Percentiles rank a stretch among this genome's conserved stretches.
Conservation (phyloP, 495 filamentous ascomycete species). For the Amphirosellinia nigrospora region DNA sequence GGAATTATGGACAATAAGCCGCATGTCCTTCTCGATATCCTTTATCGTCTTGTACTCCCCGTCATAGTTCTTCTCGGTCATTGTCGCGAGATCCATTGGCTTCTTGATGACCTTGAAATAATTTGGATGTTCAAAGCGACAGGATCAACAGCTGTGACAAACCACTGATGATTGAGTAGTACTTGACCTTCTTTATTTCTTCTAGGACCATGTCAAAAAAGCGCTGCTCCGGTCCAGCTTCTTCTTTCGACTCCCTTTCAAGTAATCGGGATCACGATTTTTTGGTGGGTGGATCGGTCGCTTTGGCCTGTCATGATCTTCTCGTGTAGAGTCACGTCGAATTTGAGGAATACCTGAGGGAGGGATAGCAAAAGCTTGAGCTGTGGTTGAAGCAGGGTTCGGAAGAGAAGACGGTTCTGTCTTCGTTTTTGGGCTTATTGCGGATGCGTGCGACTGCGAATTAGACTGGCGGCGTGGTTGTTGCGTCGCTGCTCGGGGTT, state of each 20-base stretch:
- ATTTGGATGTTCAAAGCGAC: constrained; percentile 89
- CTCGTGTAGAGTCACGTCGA: constrained; percentile 81
- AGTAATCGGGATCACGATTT: constrained; percentile 83
- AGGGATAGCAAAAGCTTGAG: constrained; percentile 78
- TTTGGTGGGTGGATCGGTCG: constrained; percentile 92
- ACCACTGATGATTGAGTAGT: constrained; percentile 67
- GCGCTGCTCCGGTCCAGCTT: constrained; percentile 84
- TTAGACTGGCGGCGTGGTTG: constrained; percentile 54
- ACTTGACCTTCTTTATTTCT: constrained; percentile 77
- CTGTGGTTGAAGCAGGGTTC: constrained; percentile 42
- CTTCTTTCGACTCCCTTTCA: constrained; percentile 86
- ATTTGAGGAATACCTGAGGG: constrained; percentile 90
- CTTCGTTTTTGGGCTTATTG: constrained; percentile 48
- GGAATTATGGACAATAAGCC: constrained; percentile 86
- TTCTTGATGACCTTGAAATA: constrained; percentile 95
- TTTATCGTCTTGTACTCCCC: constrained; percentile 84
- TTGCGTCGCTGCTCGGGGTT: constrained; percentile 49
- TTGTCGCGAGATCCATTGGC: constrained; percentile 90
- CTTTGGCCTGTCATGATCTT: constrained; percentile 80
- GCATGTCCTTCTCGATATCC: constrained; percentile 85
- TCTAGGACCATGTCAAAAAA: constrained; percentile 85
- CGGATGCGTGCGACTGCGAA: constrained; percentile 37
- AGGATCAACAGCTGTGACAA: constrained; percentile 85
- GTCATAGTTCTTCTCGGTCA: constrained; percentile 72
- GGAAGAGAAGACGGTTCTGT: constrained; percentile 34